Conservation (phyloP, 345 rosid species). For the Bruguiera sexangula region DNA sequence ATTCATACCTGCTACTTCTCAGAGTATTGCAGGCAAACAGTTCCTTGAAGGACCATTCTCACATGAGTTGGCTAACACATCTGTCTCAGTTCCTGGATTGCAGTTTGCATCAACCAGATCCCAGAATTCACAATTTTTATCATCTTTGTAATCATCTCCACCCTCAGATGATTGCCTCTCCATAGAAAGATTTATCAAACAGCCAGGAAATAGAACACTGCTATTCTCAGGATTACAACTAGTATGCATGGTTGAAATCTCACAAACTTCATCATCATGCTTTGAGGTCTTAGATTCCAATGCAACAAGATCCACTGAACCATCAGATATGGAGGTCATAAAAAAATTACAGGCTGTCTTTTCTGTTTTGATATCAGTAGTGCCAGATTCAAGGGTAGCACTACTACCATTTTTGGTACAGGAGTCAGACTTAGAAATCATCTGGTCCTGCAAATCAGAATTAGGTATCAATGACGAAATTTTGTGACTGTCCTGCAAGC, state of each 20-base stretch:
- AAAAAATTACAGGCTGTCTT: conserved; percentile 34
- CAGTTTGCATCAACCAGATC: conserved; percentile 30
- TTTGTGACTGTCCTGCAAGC: conserved; percentile 28
- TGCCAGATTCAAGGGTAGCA: conserved; percentile 33
- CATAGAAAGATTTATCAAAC: conserved; percentile 34
- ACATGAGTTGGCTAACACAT: conserved; percentile 36
- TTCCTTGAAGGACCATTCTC: conserved; percentile 34
- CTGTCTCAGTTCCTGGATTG: conserved; percentile 28
- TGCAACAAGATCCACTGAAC: conserved; percentile 26
- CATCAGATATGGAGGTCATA: conserved; percentile 35
- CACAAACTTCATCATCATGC: conserved; percentile 33
- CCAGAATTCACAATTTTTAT: conserved; percentile 30
- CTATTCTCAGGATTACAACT: conserved; percentile 32
- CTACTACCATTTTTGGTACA: conserved; percentile 31
- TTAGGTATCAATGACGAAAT: conserved; percentile 29
- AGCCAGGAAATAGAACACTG: conserved; percentile 28
- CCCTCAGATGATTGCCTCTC: conserved; percentile 41
- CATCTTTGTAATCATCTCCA: conserved; percentile 20
- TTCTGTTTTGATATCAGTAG: conserved; percentile 33
- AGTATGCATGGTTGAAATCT: conserved; percentile 37
- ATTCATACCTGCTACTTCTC: conserved; percentile 49
- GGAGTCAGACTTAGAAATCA: conserved; percentile 29
- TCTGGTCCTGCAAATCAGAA: conserved; percentile 33
- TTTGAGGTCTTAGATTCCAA: conserved; percentile 29
- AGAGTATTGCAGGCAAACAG: conserved; percentile 32